These are phyloP conservation scores for Ceratocystis albifundus DNA, from an alignment of 2,329 filamentous ascomycete species.

Conservation along the genomic window DNA sequence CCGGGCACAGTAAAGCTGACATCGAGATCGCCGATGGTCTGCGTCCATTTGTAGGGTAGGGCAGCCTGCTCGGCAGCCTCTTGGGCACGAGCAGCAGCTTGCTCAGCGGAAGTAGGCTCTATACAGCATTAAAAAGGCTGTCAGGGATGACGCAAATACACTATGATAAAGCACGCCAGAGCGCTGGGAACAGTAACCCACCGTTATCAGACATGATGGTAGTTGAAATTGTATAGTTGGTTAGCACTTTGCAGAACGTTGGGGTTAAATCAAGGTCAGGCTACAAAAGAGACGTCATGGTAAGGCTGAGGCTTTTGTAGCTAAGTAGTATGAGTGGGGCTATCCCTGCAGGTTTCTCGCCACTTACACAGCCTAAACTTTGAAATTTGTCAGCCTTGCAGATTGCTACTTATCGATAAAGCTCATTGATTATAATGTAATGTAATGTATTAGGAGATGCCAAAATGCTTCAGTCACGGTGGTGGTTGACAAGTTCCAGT, in stretches of 20 bases:
- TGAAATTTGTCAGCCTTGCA: slow-evolving; percentile 14
- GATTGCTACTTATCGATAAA: slow-evolving; percentile 2
- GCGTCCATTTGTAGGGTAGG: slow-evolving; percentile 94
- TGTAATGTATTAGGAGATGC: background rate
- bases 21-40: slow-evolving; percentile 82
- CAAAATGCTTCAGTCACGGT: background rate
- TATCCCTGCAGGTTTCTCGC: background rate
- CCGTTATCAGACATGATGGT: slow-evolving; percentile 35
- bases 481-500: background rate
- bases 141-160: background rate
- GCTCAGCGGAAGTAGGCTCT: slow-evolving; percentile 46
- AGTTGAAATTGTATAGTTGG: background rate
- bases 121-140: slow-evolving; percentile 12
- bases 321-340: background rate
- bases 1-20: slow-evolving; percentile 65
- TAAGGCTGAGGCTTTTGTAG: slow-evolving; percentile 28
- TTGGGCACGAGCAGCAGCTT: slow-evolving; percentile 50
- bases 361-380: background rate
- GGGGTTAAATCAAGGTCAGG: too few species aligned
- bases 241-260: background rate
- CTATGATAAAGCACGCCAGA: background rate
- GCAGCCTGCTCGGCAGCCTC: slow-evolving; percentile 80
- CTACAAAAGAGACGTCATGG: slow-evolving; percentile 17
- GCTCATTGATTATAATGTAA: too few species aligned
- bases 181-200: slow-evolving; percentile 22